Conservation (phyloP, 108 stramenopile species). For the Cylindrotheca closterium region DNA sequence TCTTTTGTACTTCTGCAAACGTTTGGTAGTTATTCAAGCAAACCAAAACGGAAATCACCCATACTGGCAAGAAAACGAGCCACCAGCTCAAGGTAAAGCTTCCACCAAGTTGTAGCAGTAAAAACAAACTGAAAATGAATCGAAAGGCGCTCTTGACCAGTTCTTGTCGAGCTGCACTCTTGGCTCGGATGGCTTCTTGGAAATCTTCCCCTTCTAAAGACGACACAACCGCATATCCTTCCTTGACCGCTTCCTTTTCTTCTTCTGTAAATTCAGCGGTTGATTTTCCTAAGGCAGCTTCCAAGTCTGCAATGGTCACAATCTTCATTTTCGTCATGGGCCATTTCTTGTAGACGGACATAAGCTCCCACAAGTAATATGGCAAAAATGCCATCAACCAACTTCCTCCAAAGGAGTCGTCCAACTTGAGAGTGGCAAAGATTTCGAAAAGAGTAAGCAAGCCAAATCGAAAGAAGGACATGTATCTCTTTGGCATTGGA, state of each 20-base stretch:
- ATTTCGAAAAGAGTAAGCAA: conserved; percentile 70
- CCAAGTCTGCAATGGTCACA: conserved; percentile 79
- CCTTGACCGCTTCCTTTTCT: conserved; percentile 68
- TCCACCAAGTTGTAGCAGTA: conserved; percentile 67
- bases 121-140: conserved; percentile 50
- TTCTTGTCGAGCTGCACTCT: conserved; percentile 58
- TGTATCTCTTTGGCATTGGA: conserved; percentile 68
- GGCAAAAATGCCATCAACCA: conserved; percentile 80
- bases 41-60: conserved; percentile 48
- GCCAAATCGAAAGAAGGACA: conserved; percentile 56
- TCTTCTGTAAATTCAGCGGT: conserved; percentile 62
- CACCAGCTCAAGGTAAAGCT: conserved; percentile 80
- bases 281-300: conserved; percentile 72
- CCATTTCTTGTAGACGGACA: conserved; percentile 66
- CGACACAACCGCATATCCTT: conserved; percentile 74
- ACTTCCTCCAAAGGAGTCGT: conserved; percentile 32
- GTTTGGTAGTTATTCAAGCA: conserved; percentile 59
- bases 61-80: conserved; percentile 82
- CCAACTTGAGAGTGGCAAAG: conserved; percentile 61
- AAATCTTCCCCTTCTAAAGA: conserved; percentile 54
- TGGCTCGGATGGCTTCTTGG: conserved; percentile 60
- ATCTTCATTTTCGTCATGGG: conserved; percentile 58
- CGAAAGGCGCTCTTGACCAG: conserved; percentile 61
- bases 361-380: conserved; percentile 68
- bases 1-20: conserved; percentile 60